A percentile compares a stretch with the other conserved stretches of the same genome.
Evolutionary conservation across 768 basidiomycete species (phyloP).

Genomic region (Trametes cubensis): DNA sequence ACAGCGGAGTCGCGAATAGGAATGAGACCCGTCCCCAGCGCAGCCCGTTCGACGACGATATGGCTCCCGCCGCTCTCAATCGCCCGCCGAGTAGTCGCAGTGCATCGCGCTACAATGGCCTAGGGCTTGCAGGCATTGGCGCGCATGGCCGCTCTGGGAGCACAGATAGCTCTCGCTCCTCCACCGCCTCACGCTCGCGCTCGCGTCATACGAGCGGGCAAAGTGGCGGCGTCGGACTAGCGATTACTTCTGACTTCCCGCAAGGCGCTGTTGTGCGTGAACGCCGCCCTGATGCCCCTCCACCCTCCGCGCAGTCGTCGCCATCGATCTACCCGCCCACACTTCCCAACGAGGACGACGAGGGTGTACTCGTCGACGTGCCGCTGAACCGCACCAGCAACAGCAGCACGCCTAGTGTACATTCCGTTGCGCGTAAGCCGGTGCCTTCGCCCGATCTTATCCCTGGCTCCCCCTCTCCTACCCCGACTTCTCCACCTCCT

Average conservation of each 20-base stretch:
- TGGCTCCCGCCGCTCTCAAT: neutral
- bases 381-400: conserved; percentile 5
- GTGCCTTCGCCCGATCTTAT: conserved; percentile 11
- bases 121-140: conserved; percentile 18
- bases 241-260: conserved; percentile 17
- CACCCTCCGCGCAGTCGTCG: conserved; percentile 21
- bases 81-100: conserved; percentile 1
- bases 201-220: conserved; percentile 11
- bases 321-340: conserved; percentile 24
- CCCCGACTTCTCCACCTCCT: neutral
- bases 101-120: conserved; percentile 1
- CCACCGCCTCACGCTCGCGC: neutral
- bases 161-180: neutral
- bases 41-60: conserved; percentile 18
- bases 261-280: neutral
- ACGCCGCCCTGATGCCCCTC: neutral
- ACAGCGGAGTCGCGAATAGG: neutral
- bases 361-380: conserved; percentile 15
- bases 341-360: conserved; percentile 4
- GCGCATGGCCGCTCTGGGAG: conserved; percentile 11
- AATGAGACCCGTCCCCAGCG: neutral
- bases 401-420: conserved; percentile 10
- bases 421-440: conserved; percentile 14
- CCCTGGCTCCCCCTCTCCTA: neutral
- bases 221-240: conserved; percentile 15